Base-by-base conservation (phyloP, 176 grass and related monocot species). In the Carex myosuroides region DNA sequence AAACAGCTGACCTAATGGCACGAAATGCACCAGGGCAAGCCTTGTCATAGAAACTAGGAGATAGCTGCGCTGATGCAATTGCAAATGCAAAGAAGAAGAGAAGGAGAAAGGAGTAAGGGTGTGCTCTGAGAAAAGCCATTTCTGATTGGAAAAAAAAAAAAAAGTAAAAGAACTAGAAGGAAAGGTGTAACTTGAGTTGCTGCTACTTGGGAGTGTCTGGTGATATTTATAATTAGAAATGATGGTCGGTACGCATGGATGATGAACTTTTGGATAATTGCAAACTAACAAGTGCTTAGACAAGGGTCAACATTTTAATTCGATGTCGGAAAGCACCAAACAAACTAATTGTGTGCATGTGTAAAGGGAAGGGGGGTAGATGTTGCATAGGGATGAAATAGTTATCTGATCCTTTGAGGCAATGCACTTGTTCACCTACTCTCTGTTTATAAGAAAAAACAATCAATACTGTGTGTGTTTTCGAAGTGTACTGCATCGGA, bases 21-120 rank as follows among this genome's bases (percentile, higher is more conserved):
- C 18, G 67, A 75, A 76, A 75, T 76, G 83, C 83, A 46, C 56
- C 70, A 1, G 68, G 83, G 30, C 83, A 85, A 32, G 83, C 22
- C 68, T 75, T 71, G 63, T 85, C 70, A 53, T 85, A 85, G 26
- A 76, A 85, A 53, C n/a, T 73, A 85, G 83, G 66, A 75, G 65
- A 71, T 73, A 85, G 30, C 56, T 85, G 83, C 13, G 83, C 83
- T 37, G 68, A 73, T 24, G 37, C 83, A 21, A 85, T 71, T 22
- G 68, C 44, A 60, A 75, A 44, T 53, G 41, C 7, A 32, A 33
- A 26, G 62, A 66, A 62, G 21, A 66, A 67, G 54, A 65, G n/a
- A 39, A 83, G n/a, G 35, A 83, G 22, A 48, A 68, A 13, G 13
- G 61, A 17, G 13, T 16, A 65, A 62, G 78, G 21, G 42, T 52